A percentile compares a stretch with the other conserved stretches of the same genome.
Evolutionary conservation across 1,284 basidiomycete genomes (phyloP).

Genomic region (Rhodotorula sp.): DNA sequence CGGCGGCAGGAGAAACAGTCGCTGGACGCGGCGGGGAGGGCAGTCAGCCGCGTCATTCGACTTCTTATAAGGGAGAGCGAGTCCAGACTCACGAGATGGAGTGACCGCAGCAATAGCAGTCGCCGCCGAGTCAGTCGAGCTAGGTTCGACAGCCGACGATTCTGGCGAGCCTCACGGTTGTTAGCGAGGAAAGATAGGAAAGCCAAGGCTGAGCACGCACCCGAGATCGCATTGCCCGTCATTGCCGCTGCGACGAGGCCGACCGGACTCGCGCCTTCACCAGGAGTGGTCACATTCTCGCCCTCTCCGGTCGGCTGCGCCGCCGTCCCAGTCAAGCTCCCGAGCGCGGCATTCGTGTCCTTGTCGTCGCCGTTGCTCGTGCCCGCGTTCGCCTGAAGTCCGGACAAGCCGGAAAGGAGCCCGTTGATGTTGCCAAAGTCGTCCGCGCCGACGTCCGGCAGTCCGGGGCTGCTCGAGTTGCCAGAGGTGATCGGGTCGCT

Average conservation of each 20-base stretch:
- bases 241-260: background rate
- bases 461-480: slow-evolving; percentile 30
- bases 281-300: background rate
- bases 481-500: slow-evolving; percentile 4
- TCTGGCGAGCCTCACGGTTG: background rate
- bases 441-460: slow-evolving; percentile 11
- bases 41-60: no score
- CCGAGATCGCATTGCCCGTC: background rate
- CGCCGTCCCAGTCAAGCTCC: background rate
- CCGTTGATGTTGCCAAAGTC: background rate
- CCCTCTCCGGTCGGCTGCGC: background rate
- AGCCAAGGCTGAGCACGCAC: no score
- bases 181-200: background rate
- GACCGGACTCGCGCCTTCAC: background rate
- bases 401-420: background rate
- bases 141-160: background rate
- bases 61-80: no score
- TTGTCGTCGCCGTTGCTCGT: background rate
- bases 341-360: background rate
- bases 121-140: background rate
- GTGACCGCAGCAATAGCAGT: background rate
- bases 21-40: background rate
- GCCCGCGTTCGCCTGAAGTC: background rate
- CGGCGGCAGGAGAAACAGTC: background rate
- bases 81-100: background rate